Evolutionary conservation across 2,329 filamentous ascomycete species (phyloP), one percentile per base, ranked within the genome.

Genomic region (Mycocentrospora acerina): DNA sequence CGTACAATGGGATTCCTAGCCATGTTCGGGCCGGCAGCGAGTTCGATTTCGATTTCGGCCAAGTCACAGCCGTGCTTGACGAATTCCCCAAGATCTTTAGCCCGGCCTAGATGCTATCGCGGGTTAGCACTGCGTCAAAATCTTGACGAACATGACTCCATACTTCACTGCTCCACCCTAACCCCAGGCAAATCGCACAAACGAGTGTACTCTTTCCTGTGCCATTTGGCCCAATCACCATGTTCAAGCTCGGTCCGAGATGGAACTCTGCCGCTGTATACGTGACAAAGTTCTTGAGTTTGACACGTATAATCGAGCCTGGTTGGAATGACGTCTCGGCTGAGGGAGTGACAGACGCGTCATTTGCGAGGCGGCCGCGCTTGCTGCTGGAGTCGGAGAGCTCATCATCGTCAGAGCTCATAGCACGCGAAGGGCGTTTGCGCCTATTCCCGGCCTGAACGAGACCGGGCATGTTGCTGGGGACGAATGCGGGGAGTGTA

Each of bases 201-300:
- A 98, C 91, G 17, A 98, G 76, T 0, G 93, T 96, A 69, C 91
- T 97, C 71, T 98, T 98, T 38, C 93, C 93, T 0, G 93, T 97
- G 24, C 93, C 93, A 59, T 98, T 98, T n/a, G 93, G 93, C 0
- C 93, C 93, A 54, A 98, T 95, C 36, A 98, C 85, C 91, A 98
- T 97, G 65, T 98, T 98, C 59, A 98, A 69, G 62, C 88, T 91
- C 1, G 93, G 91, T 0, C 93, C 93, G 10, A 90, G 89, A 42
- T 85, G 81, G 67, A 97, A 96, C 51, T 95, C 90, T 38, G 90
- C 91, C 36, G 85, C 82, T 33, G 88, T 90, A 69, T 98, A 98
- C 0, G 93, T 98, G 38, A 98, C 89, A 56, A 98, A 98, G 67
- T 97, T 88, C 32, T 78, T 80, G 29, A 97, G 77, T 53, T 82